Conservation (phyloP, 495 filamentous ascomycete genomes). For the Lasiosphaeriaceae sp. region DNA sequence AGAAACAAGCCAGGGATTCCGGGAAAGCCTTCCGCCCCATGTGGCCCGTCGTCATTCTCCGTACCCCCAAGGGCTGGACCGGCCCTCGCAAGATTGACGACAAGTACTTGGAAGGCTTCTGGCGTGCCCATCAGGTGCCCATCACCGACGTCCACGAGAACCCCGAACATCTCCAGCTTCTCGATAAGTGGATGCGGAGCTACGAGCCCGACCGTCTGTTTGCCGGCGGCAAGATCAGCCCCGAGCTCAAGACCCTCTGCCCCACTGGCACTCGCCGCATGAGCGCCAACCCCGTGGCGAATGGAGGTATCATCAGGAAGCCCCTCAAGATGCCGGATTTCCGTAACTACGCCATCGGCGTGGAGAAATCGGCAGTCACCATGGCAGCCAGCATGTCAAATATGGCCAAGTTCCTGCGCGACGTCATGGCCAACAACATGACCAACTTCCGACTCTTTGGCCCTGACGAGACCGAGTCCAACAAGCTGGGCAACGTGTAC, state of each 20-base stretch:
- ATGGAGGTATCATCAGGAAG: constrained; percentile 60
- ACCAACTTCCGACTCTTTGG: constrained; percentile 68
- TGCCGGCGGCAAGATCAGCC: constrained; percentile 53
- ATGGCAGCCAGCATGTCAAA: constrained; percentile 57
- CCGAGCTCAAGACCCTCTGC: constrained; percentile 57
- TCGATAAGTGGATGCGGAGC: constrained; percentile 67
- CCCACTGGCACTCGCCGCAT: constrained; percentile 60
- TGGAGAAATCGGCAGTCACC: constrained; percentile 50
- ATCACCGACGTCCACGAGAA: constrained; percentile 61
- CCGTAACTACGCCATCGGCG: constrained; percentile 53
- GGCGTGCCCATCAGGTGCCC: constrained; percentile 69
- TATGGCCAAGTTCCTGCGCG: constrained; percentile 60
- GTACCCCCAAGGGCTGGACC: constrained; percentile 71
- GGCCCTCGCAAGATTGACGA: constrained; percentile 61
- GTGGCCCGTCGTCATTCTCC: constrained; percentile 72
- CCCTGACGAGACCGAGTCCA: constrained; percentile 73
- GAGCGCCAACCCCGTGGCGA: constrained; percentile 68
- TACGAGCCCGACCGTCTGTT: constrained; percentile 67
- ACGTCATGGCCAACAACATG: constrained; percentile 56
- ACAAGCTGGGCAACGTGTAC: constrained; percentile 66
- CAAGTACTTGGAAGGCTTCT: constrained; percentile 65
- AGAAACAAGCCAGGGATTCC: constrained; percentile 63
- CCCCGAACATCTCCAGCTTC: constrained; percentile 53
- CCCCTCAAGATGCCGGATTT: constrained; percentile 64
- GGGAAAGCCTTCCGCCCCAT: constrained; percentile 60